Percentiles rank a stretch among this genome's conserved stretches.
Evolutionary conservation across 768 basidiomycete genomes (phyloP).

Genomic region (Coprinopsis cinerea): DNA sequence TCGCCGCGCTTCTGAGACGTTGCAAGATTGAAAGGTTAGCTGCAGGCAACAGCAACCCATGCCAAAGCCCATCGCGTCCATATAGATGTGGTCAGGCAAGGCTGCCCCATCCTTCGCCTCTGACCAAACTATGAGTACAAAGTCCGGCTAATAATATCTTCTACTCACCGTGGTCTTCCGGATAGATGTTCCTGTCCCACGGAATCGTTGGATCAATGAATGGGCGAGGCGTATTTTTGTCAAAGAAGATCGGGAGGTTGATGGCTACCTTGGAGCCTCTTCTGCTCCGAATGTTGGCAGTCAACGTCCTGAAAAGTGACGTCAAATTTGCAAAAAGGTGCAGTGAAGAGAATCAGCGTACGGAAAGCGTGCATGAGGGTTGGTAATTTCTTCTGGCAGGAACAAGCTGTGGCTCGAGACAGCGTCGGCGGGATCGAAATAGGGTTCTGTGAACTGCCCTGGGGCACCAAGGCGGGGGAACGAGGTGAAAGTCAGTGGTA

Average conservation of each 20-base stretch:
- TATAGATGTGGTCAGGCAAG: conserved; percentile 85
- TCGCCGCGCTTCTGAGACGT: conserved; percentile 83
- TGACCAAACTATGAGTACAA: conserved; percentile 20
- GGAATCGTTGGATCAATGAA: conserved; percentile 93
- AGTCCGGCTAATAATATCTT: background rate
- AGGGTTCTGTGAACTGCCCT: conserved; percentile 90
- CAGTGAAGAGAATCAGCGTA: conserved; percentile 39
- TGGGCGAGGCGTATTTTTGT: conserved; percentile 79
- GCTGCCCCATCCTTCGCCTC: conserved; percentile 92
- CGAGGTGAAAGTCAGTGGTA: conserved; percentile 91
- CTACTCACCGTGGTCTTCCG: conserved; percentile 73
- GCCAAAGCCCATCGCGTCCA: conserved; percentile 99
- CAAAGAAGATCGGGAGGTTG: conserved; percentile 89
- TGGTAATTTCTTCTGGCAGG: conserved; percentile 92
- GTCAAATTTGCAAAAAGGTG: conserved; percentile 7
- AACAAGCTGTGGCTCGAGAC: conserved; percentile 90
- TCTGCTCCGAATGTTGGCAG: conserved; percentile 88
- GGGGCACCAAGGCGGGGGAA: conserved; percentile 88
- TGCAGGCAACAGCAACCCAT: conserved; percentile 99
- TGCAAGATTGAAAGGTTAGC: conserved; percentile 95
- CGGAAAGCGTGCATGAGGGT: conserved; percentile 98
- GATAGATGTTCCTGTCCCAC: conserved; percentile 75
- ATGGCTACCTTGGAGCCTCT: conserved; percentile 93
- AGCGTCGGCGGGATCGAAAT: conserved; percentile 67
- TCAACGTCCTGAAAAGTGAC: conserved; percentile 68